Evolutionary conservation across 371 early-diverging fungal genomes (phyloP).

Genomic region (Haplosporangium sp.): DNA sequence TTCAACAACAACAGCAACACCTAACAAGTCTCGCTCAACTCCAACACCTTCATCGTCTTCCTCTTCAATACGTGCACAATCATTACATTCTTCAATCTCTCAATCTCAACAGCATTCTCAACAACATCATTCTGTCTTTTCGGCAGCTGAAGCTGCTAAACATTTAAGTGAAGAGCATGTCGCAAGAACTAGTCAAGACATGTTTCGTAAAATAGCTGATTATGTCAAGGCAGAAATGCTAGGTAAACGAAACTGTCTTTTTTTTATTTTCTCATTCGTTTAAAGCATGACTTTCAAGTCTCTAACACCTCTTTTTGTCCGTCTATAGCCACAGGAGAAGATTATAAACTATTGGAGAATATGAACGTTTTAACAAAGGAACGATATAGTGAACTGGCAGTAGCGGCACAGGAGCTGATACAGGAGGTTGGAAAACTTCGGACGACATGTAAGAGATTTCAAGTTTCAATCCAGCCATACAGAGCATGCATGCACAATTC

Average conservation of each 20-base stretch:
- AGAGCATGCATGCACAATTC: not conserved
- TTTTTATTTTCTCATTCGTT: not conserved
- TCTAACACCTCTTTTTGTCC: not conserved
- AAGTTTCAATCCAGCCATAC: too few species aligned
- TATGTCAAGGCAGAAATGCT: conserved; percentile 69
- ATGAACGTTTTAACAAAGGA: conserved; percentile 72
- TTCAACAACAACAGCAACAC: not conserved
- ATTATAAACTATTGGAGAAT: conserved; percentile 67
- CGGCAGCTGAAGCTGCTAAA: conserved; percentile 38
- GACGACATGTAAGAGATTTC: conserved; percentile 60
- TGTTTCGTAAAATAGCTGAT: conserved; percentile 65
- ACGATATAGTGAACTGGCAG: conserved; percentile 68
- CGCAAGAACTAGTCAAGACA: conserved; percentile 64
- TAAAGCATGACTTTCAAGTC: not conserved
- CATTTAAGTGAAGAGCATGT: conserved; percentile 63
- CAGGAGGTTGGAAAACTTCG: conserved; percentile 70
- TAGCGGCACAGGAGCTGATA: conserved; percentile 70
- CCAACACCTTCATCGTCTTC: conserved; percentile 11
- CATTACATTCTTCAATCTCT: conserved; percentile 26
- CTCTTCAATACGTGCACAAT: conserved; percentile 22
- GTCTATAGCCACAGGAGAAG: conserved; percentile 65
- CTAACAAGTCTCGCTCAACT: not conserved
- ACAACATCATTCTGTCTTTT: conserved; percentile 10
- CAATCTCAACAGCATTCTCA: conserved; percentile 12
- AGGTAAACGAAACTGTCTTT: conserved; percentile 42